phyloP scores from a whole-genome alignment of 2,329 filamentous ascomycete genomes.

The Monosporascus sp. region DNA sequence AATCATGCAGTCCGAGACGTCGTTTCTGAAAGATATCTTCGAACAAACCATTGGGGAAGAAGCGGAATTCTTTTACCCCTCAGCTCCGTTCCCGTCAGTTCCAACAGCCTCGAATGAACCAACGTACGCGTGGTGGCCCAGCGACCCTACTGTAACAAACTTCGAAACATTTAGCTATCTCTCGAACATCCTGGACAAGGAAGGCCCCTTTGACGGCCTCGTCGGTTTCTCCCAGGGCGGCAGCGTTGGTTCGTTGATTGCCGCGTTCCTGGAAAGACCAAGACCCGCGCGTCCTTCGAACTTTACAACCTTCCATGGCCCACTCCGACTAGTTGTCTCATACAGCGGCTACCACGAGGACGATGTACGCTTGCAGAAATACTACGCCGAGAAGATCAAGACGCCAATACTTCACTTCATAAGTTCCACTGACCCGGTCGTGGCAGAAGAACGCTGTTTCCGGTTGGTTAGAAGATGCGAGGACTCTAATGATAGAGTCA shows the following conservation, averaged over 20 bases:
- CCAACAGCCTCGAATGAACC: slow-evolving; percentile 6
- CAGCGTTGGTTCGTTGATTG: slow-evolving; percentile 9
- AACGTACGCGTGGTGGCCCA: slow-evolving; percentile 10
- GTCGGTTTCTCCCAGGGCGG: slow-evolving; percentile 11
- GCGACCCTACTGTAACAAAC: slow-evolving; percentile 1
- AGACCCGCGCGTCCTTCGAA: slow-evolving; percentile 5
- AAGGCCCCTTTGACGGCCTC: slow-evolving; percentile 10
- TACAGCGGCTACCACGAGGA: slow-evolving; percentile 11
- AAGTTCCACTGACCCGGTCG: slow-evolving; percentile 9
- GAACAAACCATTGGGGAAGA: slow-evolving; percentile 3
- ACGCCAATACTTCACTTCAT: slow-evolving; percentile 11
- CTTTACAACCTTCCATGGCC: slow-evolving; percentile 6
- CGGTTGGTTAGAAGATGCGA: slow-evolving; percentile 8
- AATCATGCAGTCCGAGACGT: slow-evolving; percentile 10
- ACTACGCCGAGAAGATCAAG: slow-evolving; percentile 8
- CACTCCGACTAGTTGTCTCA: slow-evolving; percentile 5
- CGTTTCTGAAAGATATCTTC: slow-evolving; percentile 7
- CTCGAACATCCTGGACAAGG: slow-evolving; percentile 6
- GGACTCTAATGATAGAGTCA: slow-evolving; percentile 7
- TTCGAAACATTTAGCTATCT: slow-evolving; percentile 9
- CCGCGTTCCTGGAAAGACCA: slow-evolving; percentile 8
- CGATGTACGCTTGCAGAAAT: slow-evolving; percentile 9
- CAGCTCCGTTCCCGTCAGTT: slow-evolving; percentile 5
- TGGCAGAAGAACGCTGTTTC: slow-evolving; percentile 11
- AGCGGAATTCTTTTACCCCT: slow-evolving; percentile 2